Evolutionary conservation across 441 rosid genomes (phyloP), one percentile per base, ranked within the genome.

Genomic region (Corymbia calophylla): DNA sequence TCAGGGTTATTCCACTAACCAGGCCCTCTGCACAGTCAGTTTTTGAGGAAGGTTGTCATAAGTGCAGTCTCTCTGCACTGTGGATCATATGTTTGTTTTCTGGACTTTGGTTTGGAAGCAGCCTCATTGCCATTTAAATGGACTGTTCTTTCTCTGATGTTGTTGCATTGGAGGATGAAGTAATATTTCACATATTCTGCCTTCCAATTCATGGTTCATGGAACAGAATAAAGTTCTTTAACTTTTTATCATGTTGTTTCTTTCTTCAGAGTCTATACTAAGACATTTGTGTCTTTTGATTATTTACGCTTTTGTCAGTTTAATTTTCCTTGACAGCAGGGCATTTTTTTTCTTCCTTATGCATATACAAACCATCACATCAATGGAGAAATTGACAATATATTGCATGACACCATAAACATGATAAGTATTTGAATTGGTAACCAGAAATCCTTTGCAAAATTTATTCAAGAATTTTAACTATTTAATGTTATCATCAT

Each of bases 401-500:
- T 23, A 44, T 44, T 77, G 84, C 84, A 77, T 13, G 53, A 77
- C 51, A 44, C n/a, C 84, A 77, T 77, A 77, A 77, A 77, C 84
- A 39, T 44, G 27, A 77, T 44, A 44, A 44, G 29, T 7, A 44
- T 77, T 39, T 44, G 51, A 77, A 4, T 77, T 77, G n/a, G 84
- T 77, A 77, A 73, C 82, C 39, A 23, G 49, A 73, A 73, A 73
- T 39, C 82, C 49, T 73, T 39, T 39, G 81, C 82, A 73, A 39
- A 73, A 3, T 21, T 35, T 73, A 23, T 73, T 53, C 47, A 56
- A 86, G 47, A 8, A 53, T 73, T 73, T 73, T 73, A 73, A 53
- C 55, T 23, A 48, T n/a, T 86, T 49, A 35, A 53, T 90, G 90
- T 90, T 91, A 88, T 66, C 89, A 66, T 77, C 84, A 77, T 77